Evolutionary conservation across 177 flowering plant genomes (phyloP).

Genomic region (Telopea speciosissima): DNA sequence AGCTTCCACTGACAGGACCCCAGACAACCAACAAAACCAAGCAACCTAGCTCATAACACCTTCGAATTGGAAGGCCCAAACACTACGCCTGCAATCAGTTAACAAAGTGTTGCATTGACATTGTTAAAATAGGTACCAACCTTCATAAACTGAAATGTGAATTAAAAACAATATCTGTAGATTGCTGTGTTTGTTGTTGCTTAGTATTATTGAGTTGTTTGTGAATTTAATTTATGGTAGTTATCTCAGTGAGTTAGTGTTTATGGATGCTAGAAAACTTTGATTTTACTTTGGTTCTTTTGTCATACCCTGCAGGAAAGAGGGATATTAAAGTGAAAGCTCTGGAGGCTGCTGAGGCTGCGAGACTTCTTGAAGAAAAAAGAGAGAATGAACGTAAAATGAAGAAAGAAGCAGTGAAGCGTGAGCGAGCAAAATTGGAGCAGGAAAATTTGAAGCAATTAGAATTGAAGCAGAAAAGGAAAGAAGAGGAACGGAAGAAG

Average conservation of each 20-base stretch:
- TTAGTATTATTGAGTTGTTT: background rate
- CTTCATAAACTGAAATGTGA: no score
- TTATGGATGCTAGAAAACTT: background rate
- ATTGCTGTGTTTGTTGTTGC: background rate
- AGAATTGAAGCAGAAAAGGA: conserved; percentile 32
- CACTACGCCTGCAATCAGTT: no score
- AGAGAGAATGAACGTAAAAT: conserved; percentile 78
- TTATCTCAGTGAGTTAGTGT: background rate
- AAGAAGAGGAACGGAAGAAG: conserved; percentile 68
- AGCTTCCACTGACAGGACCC: no score
- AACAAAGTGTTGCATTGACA: no score
- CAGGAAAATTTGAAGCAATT: conserved; percentile 37
- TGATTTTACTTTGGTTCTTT: background rate
- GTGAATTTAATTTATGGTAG: background rate
- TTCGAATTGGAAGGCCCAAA: no score
- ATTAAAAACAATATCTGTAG: no score
- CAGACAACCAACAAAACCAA: no score
- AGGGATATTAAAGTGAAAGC: conserved; percentile 88
- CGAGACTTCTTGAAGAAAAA: conserved; percentile 69
- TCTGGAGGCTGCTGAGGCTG: conserved; percentile 45
- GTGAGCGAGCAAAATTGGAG: conserved; percentile 62
- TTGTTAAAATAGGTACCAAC: no score
- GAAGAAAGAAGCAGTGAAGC: conserved; percentile 80
- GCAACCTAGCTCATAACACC: no score
- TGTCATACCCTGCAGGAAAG: conserved; percentile 41